phyloP scores from a whole-genome alignment of 2,329 filamentous ascomycete genomes.

The Fusarium tricinctum region DNA sequence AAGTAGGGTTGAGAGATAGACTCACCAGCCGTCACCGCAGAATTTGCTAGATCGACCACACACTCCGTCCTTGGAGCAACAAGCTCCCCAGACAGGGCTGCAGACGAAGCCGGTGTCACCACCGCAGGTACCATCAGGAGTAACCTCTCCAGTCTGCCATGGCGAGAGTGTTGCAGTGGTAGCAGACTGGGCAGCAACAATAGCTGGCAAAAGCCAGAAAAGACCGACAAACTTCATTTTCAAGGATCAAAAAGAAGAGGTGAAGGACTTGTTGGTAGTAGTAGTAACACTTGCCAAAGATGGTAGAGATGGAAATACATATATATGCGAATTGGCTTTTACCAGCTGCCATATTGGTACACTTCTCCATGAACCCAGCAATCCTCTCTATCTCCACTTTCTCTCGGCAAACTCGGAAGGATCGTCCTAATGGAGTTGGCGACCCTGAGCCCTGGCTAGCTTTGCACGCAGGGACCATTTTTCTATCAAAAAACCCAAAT shows the following conservation, averaged over 20 bases:
- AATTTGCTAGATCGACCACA: slow-evolving; percentile 22
- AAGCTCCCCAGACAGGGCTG: slow-evolving; percentile 21
- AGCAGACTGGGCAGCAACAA: slow-evolving; percentile 10
- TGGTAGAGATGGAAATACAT: background rate
- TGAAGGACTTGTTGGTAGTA: background rate
- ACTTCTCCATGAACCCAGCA: background rate
- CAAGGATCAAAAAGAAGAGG: background rate
- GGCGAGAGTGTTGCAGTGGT: slow-evolving; percentile 5
- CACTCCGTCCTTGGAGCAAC: slow-evolving; percentile 10
- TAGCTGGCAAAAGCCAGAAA: slow-evolving; percentile 9
- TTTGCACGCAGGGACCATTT: background rate
- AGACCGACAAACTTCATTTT: slow-evolving; percentile 12
- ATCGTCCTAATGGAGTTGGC: background rate
- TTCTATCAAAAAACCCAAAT: no score
- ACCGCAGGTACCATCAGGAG: slow-evolving; percentile 13
- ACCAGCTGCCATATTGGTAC: background rate
- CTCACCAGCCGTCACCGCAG: slow-evolving; percentile 26
- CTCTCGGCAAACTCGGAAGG: background rate
- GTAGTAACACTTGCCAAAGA: background rate
- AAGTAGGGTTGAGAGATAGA: background rate
- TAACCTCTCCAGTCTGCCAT: slow-evolving; percentile 22
- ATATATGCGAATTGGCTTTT: background rate
- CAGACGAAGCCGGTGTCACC: slow-evolving; percentile 16
- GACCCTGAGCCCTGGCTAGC: background rate
- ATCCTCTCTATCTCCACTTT: slow-evolving; percentile 1